phyloP scores from a whole-genome alignment of 192 early-diverging fungal species.

The Coemansia sp. region DNA sequence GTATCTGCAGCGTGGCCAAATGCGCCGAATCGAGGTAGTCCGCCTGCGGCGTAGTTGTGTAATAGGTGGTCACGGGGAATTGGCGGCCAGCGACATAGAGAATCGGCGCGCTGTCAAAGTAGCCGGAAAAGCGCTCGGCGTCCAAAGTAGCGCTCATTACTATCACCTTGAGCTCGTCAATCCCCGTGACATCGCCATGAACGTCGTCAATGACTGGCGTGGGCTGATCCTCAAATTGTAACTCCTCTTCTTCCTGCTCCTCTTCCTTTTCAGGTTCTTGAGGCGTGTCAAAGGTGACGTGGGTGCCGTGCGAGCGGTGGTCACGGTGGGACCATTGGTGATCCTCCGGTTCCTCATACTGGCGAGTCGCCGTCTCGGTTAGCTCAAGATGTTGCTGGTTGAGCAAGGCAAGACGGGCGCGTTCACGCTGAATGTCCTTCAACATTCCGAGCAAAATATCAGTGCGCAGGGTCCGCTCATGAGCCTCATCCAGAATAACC shows the following conservation, averaged over 20 bases:
- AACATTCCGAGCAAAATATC: conserved; percentile 97
- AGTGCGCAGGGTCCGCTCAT: conserved; percentile 95
- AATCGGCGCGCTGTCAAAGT: conserved; percentile 81
- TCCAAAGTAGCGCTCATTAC: conserved; percentile 97
- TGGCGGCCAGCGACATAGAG: conserved; percentile 87
- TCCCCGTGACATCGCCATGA: conserved; percentile 31
- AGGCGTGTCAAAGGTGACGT: conserved; percentile 18
- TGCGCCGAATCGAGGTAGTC: conserved; percentile 92
- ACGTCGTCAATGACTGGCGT: conserved; percentile 1
- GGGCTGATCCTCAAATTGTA: no score
- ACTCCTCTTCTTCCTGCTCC: background rate
- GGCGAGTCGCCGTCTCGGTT: no score
- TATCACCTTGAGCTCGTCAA: conserved; percentile 76
- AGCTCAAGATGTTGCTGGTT: conserved; percentile 18
- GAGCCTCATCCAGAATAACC: conserved; percentile 94
- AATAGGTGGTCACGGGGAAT: conserved; percentile 81
- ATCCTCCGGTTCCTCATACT: background rate
- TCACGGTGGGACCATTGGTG: background rate
- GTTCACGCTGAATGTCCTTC: conserved; percentile 73
- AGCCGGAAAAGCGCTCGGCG: conserved; percentile 84
- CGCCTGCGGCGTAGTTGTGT: conserved; percentile 70
- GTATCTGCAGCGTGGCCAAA: conserved; percentile 83
- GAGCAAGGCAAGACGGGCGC: conserved; percentile 47
- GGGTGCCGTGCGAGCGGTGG: conserved; percentile 21
- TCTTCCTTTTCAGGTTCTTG: background rate